Percentiles rank a stretch among this genome's conserved stretches.
Evolutionary conservation across 2,329 filamentous ascomycete species (phyloP).

Genomic region (Endothia cerciana): DNA sequence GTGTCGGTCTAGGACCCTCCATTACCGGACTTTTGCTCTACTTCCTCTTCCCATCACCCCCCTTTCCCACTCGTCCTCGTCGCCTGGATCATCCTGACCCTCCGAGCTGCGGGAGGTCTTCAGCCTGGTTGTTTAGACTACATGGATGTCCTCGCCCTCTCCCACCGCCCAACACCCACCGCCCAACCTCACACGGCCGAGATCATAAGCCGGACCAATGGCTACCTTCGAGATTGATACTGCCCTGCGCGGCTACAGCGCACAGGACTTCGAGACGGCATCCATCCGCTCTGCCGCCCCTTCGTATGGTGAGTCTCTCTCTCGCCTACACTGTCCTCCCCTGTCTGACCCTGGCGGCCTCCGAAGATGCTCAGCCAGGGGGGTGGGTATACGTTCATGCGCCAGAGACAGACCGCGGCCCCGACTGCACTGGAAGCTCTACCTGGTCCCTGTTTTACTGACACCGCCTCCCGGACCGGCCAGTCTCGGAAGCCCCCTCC

Average conservation of each 20-base stretch:
- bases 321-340: not conserved
- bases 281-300: slow-evolving; percentile 71
- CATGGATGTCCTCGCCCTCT: not conserved
- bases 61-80: not conserved
- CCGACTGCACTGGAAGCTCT: not conserved
- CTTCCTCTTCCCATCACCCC: not conserved
- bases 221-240: slow-evolving; percentile 23
- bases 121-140: not conserved
- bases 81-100: not conserved
- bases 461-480: not conserved
- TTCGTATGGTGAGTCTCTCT: slow-evolving; percentile 60
- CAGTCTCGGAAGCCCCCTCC: slow-evolving; percentile 67
- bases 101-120: not conserved
- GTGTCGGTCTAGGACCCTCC: slow-evolving; percentile 11
- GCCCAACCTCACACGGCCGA: slow-evolving; percentile 8
- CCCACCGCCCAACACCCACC: not conserved
- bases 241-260: slow-evolving; percentile 32
- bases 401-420: not conserved
- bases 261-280: slow-evolving; percentile 67
- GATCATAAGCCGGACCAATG: slow-evolving; percentile 18
- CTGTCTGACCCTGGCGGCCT: no score
- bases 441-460: not conserved
- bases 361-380: not conserved
- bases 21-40: not conserved
- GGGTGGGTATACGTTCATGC: not conserved